Base-by-base conservation (phyloP, 2,329 filamentous ascomycete species). In the Fusarium pseudocircinatum region DNA sequence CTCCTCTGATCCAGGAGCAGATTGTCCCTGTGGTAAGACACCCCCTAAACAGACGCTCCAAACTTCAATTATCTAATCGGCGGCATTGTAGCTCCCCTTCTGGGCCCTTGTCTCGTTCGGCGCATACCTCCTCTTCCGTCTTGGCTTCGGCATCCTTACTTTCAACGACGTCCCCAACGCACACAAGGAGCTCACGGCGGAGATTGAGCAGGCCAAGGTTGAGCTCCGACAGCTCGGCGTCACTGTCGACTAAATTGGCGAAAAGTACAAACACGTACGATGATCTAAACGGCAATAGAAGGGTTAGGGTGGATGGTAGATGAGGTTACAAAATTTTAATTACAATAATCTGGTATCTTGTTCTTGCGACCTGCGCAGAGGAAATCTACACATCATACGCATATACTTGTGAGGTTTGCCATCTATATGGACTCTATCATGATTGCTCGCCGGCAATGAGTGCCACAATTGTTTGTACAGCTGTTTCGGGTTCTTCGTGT, bases 91-190 rank as follows among this genome's bases (percentile, higher is more conserved):
- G 95, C 89, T 98, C 53, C 96, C 96, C 63, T 94, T 98, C 86
- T 99, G 96, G 93, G 91, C 90, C 52, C 87, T 98, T 77, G 93
- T 99, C 75, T 91, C 93, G 28, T 95, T 98, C 81, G 96, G 95
- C 83, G 93, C 95, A 72, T 95, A 95, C 84, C 92, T 99, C 26
- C 92, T 99, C 74, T 94, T 93, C 85, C 94, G 94, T 78, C 92
- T 99, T 71, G 96, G 96, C 78, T 93, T 91, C 86, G 96, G 96
- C 74, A 94, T 99, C 78, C 88, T 97, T 81, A 97, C 94, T 64
- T 99, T 99, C 89, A 96, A 97, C 87, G 95, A 98, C 83, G 94
- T 97, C 54, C 95, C 96, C 61, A 89, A 94, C 70, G 96, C 96
- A 59, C 93, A 98, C 84, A 90, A 92, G 81, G 95, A 98, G 84